Evolutionary conservation across 1,284 basidiomycete species (phyloP), one percentile per base, ranked within the genome.

Genomic region (Ceratobasidium sp.): DNA sequence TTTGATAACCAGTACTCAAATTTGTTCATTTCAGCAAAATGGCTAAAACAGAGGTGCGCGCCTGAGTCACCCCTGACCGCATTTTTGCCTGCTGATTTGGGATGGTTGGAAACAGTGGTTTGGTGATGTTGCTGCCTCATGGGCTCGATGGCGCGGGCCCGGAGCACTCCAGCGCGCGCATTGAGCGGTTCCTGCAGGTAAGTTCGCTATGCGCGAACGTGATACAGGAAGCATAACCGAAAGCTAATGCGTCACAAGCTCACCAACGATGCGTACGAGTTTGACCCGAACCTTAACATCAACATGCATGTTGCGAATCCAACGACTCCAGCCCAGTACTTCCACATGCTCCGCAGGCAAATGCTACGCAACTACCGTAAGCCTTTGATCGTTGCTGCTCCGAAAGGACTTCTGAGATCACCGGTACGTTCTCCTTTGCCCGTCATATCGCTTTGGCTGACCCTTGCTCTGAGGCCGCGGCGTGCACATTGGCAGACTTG

Each of bases 91-190:
- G 57, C 18, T 26, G 14, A 44, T 23, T 44, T 26, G n/a, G 43
- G 35, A 59, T n/a, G 13, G 11, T 23, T n/a, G n/a, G 18, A n/a
- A 43, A 57, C 30, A 70, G 93, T 75, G 95, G 93, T 0, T 86
- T 97, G 46, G 91, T 95, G 3, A 82, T 98, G 77, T 87, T 94
- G 73, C 85, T 98, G 6, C 94, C 94, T 21, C 94, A 96, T 76
- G 94, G 93, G 5, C 85, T 93, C 16, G 94, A 96, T 77, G 94
- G 95, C 30, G 93, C 93, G 16, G 95, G 95, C 2, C 95, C 95
- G 0, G 95, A 97, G 79, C 95, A 97, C 80, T 95, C 93, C 0
- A 93, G 91, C 1, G 91, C 89, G 62, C 88, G 94, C 35, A 85
- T 96, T 46, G 95, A 97, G 80, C 85, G 94, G 44, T 92, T 95